A percentile compares a stretch with the other conserved stretches of the same genome.
Evolutionary conservation across 805 yeast genomes (phyloP).

Genomic region (Jamesozyma jinghongensis): DNA sequence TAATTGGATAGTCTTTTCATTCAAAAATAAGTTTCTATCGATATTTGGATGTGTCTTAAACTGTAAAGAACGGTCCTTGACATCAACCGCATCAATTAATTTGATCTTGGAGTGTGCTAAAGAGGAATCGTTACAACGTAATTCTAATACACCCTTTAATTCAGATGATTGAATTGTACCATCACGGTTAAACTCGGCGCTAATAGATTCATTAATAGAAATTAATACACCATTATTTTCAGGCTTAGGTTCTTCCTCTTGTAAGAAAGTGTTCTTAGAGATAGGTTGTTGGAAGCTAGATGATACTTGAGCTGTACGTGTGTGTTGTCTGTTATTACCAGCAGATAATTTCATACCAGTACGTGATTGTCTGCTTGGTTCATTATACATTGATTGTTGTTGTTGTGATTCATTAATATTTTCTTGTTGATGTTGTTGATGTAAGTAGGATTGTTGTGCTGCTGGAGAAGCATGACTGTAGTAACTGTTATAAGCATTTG

Average conservation of each 20-base stretch:
- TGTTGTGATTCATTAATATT: slow-evolving; percentile 8
- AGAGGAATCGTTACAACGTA: slow-evolving; percentile 72
- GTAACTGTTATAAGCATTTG: slow-evolving; percentile 33
- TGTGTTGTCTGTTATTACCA: neutral
- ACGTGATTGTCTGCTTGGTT: slow-evolving; percentile 5
- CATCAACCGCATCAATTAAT: slow-evolving; percentile 41
- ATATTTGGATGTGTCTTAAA: slow-evolving; percentile 96
- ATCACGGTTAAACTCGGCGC: slow-evolving; percentile 74
- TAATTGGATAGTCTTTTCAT: slow-evolving; percentile 52
- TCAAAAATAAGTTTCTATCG: slow-evolving; percentile 62
- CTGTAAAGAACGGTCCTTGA: slow-evolving; percentile 42
- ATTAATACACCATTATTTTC: slow-evolving; percentile 72
- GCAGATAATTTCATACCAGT: slow-evolving; percentile 24
- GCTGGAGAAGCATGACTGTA: slow-evolving; percentile 32
- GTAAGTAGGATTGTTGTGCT: slow-evolving; percentile 30
- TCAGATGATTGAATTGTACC: slow-evolving; percentile 66
- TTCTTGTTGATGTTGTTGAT: slow-evolving; percentile 17
- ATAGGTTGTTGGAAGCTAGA: neutral
- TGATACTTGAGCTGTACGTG: too few species aligned
- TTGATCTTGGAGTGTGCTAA: slow-evolving; percentile 58
- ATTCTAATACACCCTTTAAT: slow-evolving; percentile 82
- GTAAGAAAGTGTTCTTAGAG: neutral
- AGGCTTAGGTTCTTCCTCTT: slow-evolving; percentile 26
- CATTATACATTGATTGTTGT: slow-evolving; percentile 4
- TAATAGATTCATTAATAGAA: slow-evolving; percentile 64